These are phyloP conservation scores for Saturnispora mendoncae DNA, from an alignment of 805 yeast genomes.

Conservation along the genomic window DNA sequence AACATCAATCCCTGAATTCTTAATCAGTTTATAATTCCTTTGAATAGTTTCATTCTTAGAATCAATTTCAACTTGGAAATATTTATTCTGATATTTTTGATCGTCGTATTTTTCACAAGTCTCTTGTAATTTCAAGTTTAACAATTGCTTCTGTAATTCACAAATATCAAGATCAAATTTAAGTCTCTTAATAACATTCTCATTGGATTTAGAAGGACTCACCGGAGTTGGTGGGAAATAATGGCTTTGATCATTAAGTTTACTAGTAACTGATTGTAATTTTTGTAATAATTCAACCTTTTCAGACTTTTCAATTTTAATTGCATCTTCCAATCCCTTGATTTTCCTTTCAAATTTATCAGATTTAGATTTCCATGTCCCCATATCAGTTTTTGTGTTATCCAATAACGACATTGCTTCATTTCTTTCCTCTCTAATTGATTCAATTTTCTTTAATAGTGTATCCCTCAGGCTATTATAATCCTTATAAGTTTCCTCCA, in stretches of 20 bases:
- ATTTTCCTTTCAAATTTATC: constrained; percentile 4
- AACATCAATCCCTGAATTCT: constrained; percentile 17
- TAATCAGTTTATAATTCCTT: constrained; percentile 13
- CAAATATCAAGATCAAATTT: constrained; percentile 19
- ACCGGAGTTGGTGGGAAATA: constrained; percentile 20
- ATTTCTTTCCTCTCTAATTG: constrained; percentile 8
- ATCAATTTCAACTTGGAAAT: constrained; percentile 23
- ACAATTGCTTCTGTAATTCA: constrained; percentile 36
- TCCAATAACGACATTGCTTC: constrained; percentile 4
- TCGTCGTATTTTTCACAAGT: constrained; percentile 30
- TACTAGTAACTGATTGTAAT: constrained; percentile 6
- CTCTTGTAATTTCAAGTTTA: constrained; percentile 40
- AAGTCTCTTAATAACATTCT: background rate
- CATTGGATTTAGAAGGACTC: constrained; percentile 17
- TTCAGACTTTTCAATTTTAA: constrained; percentile 6
- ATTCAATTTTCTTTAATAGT: constrained; percentile 19
- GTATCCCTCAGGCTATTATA: constrained; percentile 29
- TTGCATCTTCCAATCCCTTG: constrained; percentile 5
- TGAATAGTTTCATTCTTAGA: constrained; percentile 11
- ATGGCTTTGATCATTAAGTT: constrained; percentile 15
- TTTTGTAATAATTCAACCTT: constrained; percentile 2
- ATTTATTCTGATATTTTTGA: constrained; percentile 29
- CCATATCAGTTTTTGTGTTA: background rate
- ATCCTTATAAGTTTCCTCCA: constrained; percentile 15
- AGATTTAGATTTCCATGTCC: background rate